These are phyloP conservation scores for Cordyceps cateniannulata DNA, from an alignment of 2,329 filamentous ascomycete genomes.

Conservation along the genomic window DNA sequence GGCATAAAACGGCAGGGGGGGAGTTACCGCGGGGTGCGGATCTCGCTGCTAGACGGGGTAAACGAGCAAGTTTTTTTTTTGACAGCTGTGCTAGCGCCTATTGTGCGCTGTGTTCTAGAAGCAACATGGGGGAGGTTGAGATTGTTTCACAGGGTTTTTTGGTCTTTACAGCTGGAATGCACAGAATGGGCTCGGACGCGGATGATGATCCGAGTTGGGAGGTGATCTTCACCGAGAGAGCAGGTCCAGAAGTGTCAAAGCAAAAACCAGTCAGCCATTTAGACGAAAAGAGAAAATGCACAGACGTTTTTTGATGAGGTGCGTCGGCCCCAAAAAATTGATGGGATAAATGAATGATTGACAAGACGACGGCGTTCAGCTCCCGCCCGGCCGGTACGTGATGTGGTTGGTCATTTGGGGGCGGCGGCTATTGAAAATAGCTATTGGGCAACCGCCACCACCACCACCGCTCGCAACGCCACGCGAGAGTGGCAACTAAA, in stretches of 20 bases:
- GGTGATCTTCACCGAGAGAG: not conserved
- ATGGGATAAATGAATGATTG: not conserved
- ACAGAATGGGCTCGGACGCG: not conserved
- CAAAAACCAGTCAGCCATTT: no score
- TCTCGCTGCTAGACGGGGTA: not conserved
- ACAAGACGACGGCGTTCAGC: not conserved
- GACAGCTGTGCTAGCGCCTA: no score
- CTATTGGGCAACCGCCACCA: not conserved
- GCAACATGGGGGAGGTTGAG: not conserved
- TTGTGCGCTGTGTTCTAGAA: no score
- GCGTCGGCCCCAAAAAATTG: not conserved
- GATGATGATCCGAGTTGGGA: not conserved
- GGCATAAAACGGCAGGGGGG: not conserved
- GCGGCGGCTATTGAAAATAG: not conserved
- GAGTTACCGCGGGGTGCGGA: not conserved
- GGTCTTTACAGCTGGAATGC: no score
- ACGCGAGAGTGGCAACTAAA: not conserved
- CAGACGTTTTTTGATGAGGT: not conserved
- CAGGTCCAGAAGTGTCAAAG: not conserved
- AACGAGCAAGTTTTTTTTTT: not conserved
- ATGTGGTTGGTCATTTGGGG: not conserved
- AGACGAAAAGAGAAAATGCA: not conserved
- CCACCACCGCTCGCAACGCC: not conserved
- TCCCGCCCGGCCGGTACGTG: not conserved
- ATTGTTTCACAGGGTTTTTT: not conserved